Evolutionary conservation across 371 early-diverging fungal genomes (phyloP).

Genomic region (Lichtheimia ramosa): DNA sequence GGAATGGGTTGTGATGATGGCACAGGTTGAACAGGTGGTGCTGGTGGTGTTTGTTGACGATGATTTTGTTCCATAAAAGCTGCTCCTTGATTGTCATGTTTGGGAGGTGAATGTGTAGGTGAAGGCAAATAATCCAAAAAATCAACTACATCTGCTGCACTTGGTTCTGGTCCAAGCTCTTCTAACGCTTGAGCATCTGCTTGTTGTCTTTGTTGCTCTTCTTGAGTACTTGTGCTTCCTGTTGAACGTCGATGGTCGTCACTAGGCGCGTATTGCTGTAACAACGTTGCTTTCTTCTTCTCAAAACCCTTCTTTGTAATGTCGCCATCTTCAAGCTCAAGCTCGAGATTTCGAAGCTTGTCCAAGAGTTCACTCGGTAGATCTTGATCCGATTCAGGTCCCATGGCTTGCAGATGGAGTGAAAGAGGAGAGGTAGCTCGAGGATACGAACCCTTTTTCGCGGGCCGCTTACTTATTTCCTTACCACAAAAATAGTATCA

Average conservation of each 20-base stretch:
- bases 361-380: conserved; percentile 49
- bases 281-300: conserved; percentile 52
- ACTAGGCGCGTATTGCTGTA: conserved; percentile 24
- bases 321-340: conserved; percentile 68
- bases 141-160: conserved; percentile 54
- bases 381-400: conserved; percentile 32
- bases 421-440: no score
- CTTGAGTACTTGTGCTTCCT: neutral
- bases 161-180: conserved; percentile 47
- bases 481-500: no score
- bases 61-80: conserved; percentile 31
- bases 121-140: conserved; percentile 52
- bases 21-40: conserved; percentile 7
- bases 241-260: neutral
- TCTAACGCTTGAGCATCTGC: conserved; percentile 4
- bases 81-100: conserved; percentile 17
- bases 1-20: conserved; percentile 8
- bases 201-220: neutral
- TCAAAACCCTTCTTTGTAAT: conserved; percentile 73
- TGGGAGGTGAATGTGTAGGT: conserved; percentile 45
- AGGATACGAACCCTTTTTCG: no score
- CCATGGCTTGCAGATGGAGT: conserved; percentile 13
- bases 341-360: conserved; percentile 52
- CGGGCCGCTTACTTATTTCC: no score
- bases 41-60: conserved; percentile 17